Percentiles rank a stretch among this genome's conserved stretches.
These are phyloP conservation scores for Huntiella omanensis DNA, from an alignment of 2,329 filamentous ascomycete species.

Conservation along the genomic window DNA sequence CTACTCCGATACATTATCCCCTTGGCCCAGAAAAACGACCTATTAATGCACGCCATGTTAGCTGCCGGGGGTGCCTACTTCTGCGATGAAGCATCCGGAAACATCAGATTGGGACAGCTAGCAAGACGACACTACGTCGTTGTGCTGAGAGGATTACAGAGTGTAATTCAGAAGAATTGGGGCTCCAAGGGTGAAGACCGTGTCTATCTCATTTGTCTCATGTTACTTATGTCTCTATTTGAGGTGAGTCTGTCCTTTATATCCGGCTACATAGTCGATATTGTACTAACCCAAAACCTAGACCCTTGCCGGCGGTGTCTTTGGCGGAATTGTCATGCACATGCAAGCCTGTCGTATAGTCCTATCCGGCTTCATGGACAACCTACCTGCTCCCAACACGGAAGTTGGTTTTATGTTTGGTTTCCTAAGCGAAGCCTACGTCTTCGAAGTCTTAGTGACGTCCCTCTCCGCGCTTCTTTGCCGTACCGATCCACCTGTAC, in stretches of 20 bases:
- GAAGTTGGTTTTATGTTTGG: slow-evolving; percentile 9
- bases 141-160: slow-evolving; percentile 4
- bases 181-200: slow-evolving; percentile 3
- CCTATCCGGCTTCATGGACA: slow-evolving; percentile 1
- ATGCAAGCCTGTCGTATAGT: slow-evolving; percentile 8
- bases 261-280: neutral
- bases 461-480: slow-evolving; percentile 4
- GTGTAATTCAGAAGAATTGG: slow-evolving; percentile 2
- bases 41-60: slow-evolving; percentile 10
- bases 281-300: neutral
- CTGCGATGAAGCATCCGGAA: slow-evolving; percentile 3
- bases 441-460: slow-evolving; percentile 3
- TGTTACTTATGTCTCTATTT: slow-evolving; percentile 8
- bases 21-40: slow-evolving; percentile 6
- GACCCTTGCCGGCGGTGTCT: slow-evolving; percentile 6
- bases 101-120: slow-evolving; percentile 4
- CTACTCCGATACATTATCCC: slow-evolving; percentile 4
- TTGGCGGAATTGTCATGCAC: slow-evolving; percentile 8
- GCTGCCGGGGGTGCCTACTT: slow-evolving; percentile 10
- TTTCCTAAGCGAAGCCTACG: slow-evolving; percentile 9
- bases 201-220: slow-evolving; percentile 6
- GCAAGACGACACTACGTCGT: slow-evolving; percentile 6
- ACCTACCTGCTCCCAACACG: neutral
- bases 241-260: slow-evolving; percentile 7
- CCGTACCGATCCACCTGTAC: neutral